These are phyloP conservation scores for Solanum appendiculatum DNA, from an alignment of 257 asterid species.

Conservation along the genomic window DNA sequence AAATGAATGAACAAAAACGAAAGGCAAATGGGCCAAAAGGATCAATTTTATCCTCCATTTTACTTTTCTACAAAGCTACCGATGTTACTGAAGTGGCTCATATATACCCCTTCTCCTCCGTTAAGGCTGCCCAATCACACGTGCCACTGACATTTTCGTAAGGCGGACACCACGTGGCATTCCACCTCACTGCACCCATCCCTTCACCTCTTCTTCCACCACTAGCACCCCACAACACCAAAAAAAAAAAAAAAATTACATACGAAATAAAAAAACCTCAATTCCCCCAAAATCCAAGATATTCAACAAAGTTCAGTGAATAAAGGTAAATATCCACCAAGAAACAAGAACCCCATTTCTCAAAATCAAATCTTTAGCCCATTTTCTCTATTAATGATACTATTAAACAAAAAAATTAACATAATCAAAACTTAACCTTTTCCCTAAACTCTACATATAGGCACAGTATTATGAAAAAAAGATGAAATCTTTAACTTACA, in stretches of 20 bases:
- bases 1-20: neutral
- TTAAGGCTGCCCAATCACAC: neutral
- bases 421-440: neutral
- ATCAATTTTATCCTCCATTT: neutral
- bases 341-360: slow-evolving; percentile 19
- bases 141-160: neutral
- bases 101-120: neutral
- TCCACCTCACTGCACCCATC: neutral
- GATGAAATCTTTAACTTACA: neutral
- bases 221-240: neutral
- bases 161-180: neutral
- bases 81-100: neutral
- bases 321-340: neutral
- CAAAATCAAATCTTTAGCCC: slow-evolving; percentile 27
- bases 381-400: neutral
- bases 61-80: neutral
- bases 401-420: neutral
- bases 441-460: neutral
- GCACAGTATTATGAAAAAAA: neutral
- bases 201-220: neutral
- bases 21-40: neutral
- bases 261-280: neutral
- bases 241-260: neutral
- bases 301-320: neutral
- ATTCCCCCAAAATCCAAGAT: neutral